Evolutionary conservation across 176 grass and related monocot species (phyloP), one percentile per base, ranked within the genome.

Genomic region (Eremochloa ophiuroides): DNA sequence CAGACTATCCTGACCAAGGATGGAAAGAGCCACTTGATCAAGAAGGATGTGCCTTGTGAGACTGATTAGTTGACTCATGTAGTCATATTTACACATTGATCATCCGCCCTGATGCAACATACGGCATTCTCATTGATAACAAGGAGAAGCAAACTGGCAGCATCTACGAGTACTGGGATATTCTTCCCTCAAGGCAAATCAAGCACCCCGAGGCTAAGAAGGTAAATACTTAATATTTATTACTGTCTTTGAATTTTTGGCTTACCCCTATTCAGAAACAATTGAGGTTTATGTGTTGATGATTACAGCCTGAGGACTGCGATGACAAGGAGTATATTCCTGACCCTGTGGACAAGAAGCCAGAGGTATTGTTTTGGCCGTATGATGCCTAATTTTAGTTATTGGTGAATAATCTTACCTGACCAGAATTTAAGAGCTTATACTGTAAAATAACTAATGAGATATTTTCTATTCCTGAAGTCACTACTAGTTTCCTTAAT

Each of bases 311-410:
- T 18, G 92, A 94, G 70, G 92, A 98, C 81, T 98, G 95, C 92
- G 95, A 98, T 79, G 95, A 94, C 75, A 93, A 94, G 77, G 92
- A 98, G 61, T 93, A 93, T 70, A 94, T 95, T 89, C 95, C 90
- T 50, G 92, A 98, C 22, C 92, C 95, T 3, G 90, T 95, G 86
- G 95, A 98, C 70, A 87, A 85, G 78, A 98, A 95, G 78, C 92
- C 92, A 79, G 92, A 98, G 92, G 95, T 71, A 71, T 7, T 25
- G 30, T 69, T 15, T 40, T 51, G 16, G 0, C 46, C 15, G 18
- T 18, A 6, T 48, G n/a, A n/a, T n/a, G 16, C 46, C 16, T 18
- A 48, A 42, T 26, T 12, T 40, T 15, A 12, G 23, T 11, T 8
- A 69, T 43, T 42, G 25, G n/a, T 26, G 18, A 15, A 69, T 8